Base-by-base conservation (phyloP, 2,329 filamentous ascomycete genomes). In the Plectosphaerella plurivora region DNA sequence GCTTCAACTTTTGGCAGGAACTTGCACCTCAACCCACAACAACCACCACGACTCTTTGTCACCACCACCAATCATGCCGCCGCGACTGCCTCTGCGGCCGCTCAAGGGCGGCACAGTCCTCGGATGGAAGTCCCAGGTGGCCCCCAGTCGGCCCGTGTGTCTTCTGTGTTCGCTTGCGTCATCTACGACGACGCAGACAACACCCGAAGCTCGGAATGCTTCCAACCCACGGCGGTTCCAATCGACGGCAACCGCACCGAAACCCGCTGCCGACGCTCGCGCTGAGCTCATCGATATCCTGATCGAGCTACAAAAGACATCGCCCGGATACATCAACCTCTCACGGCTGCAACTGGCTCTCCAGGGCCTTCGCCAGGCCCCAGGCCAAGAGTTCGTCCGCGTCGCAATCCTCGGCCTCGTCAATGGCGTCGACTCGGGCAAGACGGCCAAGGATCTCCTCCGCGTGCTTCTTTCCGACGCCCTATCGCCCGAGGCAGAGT, bases 401-500 rank as follows among this genome's bases (percentile, higher is more conserved):
- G 72, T 87, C 52, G 83, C 82, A 14, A 71, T 87, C 46, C 65
- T 86, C 8, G 78, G 76, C 10, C 63, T 83, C 25, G 65, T 62
- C 15, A 63, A 68, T 46, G 70, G 66, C 44, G 62, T 65, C 39
- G 65, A 68, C 12, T 67, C 74, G 1, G 68, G 69, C 48, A 63
- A 67, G 16, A 79, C 78, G 12, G 85, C 86, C 3, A 83, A 82
- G 63, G 76, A 78, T 54, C 74, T 97, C 9, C 77, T 91, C 45
- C 81, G 84, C 42, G 73, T 92, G 36, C 69, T 91, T 12, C 72
- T 91, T 2, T 85, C 86, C 2, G 88, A 92, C 66, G 87, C 88
- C 5, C 68, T 92, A 57, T 76, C 76, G 37, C 69, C 78, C 5
- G 77, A 82, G 57, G 77, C 83, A 57, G 67, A 75, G 24, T 92